Base-by-base conservation (phyloP, 805 yeast genomes). In the Wickerhamiella dianesei region DNA sequence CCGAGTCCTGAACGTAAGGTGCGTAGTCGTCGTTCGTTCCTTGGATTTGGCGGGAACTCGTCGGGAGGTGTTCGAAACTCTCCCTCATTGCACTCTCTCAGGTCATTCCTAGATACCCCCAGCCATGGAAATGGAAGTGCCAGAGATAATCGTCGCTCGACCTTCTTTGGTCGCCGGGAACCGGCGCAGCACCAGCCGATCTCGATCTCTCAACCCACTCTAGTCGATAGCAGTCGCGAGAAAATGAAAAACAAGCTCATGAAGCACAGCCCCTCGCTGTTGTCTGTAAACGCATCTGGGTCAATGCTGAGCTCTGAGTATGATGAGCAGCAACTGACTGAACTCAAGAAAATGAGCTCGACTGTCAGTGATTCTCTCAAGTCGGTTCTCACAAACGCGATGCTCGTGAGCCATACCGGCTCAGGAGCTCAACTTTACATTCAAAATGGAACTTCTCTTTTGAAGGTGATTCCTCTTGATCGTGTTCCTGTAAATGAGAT, bases 201-300 rank as follows among this genome's bases (percentile, higher is more conserved):
- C 21, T 14, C 21, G 63, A 78, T 79, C 14, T 77, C 83, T 3
- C 60, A 75, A 47, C 85, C 84, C 1, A 67, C 73, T 3, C 78
- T 80, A 4, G 75, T 73, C 48, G 73, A 71, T 36, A 70, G 69
- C 12, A 72, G 82, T 14, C 67, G 76, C 35, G 76, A 72, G 50
- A 77, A 76, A 50, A 64, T 79, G 45, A 69, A 71, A 52, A 67
- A 69, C 48, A 79, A 75, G 53, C 32, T 25, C 12, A 61, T 79
- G 42, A 69, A 69, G 53, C 74, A 73, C 47, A 71, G 75, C 22
- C 63, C 73, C 2, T 73, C 79, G 3, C 58, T 75, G 41, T 56
- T 74, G 21, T 50, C 50, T 43, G 42, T 52, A 68, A 75, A 12
- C 63, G 73, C 21, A 45, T 4, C 47, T 39, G 42, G 50, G 39